Evolutionary conservation across 345 rosid species (phyloP).

Genomic region (Hevea brasiliensis): DNA sequence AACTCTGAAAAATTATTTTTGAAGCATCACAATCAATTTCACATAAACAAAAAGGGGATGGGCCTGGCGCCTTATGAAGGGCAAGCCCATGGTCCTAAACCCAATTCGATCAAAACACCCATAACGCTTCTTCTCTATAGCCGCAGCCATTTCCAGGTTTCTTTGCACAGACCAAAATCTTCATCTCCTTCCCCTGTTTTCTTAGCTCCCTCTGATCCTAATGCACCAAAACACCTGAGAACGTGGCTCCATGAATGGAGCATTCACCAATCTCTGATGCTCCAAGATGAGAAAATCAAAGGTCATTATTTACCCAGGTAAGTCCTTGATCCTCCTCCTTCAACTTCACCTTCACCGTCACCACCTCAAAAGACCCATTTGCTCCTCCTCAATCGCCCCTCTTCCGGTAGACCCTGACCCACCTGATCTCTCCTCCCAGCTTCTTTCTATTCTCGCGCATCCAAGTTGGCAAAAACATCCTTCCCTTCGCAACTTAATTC

Average conservation of each 20-base stretch:
- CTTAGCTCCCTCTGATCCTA: constrained; percentile 4
- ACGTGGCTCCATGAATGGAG: constrained; percentile 7
- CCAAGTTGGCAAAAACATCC: constrained; percentile 59
- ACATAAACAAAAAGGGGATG: too few relatives aligned
- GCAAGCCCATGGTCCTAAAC: not conserved
- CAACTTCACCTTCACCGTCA: constrained; percentile 25
- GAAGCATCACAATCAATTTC: too few relatives aligned
- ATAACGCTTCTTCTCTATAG: not conserved
- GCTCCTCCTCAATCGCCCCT: constrained; percentile 17
- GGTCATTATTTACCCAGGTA: constrained; percentile 21
- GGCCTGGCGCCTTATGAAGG: not conserved
- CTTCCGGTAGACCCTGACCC: constrained; percentile 25
- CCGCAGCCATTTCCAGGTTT: not conserved
- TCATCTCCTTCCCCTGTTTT: not conserved
- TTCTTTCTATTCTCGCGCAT: constrained; percentile 49
- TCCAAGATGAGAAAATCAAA: constrained; percentile 30
- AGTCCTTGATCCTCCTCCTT: constrained; percentile 14
- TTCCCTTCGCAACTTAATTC: constrained; percentile 37
- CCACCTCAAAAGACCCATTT: constrained; percentile 13
- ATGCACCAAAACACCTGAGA: constrained; percentile 1
- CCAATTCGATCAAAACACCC: not conserved
- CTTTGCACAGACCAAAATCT: too few relatives aligned
- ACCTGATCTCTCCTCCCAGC: constrained; percentile 35
- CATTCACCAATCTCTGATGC: constrained; percentile 13
- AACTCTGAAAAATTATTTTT: too few relatives aligned